Percentiles rank a stretch among this genome's conserved stretches.
phyloP scores from a whole-genome alignment of 371 early-diverging fungal species.

The Synchytrium microbalum region DNA sequence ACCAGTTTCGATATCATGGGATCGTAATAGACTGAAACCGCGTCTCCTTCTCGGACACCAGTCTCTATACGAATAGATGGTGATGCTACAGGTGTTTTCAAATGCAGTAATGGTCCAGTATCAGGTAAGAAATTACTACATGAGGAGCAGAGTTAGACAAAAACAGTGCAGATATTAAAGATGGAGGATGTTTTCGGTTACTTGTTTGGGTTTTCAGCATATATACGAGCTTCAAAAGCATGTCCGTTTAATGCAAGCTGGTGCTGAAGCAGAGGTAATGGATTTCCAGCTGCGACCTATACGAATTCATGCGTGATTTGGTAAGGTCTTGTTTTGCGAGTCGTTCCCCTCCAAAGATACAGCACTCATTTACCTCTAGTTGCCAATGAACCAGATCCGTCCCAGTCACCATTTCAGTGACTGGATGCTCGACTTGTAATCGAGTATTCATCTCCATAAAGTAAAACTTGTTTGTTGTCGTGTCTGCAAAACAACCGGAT shows the following conservation, averaged over 20 bases:
- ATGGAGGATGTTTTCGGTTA: constrained; percentile 28
- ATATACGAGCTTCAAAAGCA: constrained; percentile 95
- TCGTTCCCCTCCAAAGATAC: too few species aligned
- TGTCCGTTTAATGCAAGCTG: constrained; percentile 70
- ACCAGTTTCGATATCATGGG: constrained; percentile 97
- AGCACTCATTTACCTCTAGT: constrained; percentile 46
- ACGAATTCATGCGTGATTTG: not conserved
- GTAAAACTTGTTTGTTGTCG: constrained; percentile 78
- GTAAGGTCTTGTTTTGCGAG: constrained; percentile 8
- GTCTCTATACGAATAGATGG: constrained; percentile 77
- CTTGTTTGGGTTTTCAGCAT: constrained; percentile 92
- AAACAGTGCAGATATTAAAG: not conserved
- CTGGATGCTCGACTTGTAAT: constrained; percentile 95
- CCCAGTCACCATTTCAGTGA: constrained; percentile 92
- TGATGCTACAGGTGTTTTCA: constrained; percentile 58
- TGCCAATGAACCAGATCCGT: constrained; percentile 94
- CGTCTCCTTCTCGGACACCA: constrained; percentile 85
- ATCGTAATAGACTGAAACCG: constrained; percentile 87
- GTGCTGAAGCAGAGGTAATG: constrained; percentile 62
- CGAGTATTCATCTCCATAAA: constrained; percentile 98
- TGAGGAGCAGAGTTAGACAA: not conserved
- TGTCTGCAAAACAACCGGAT: too few species aligned
- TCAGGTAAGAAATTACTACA: constrained; percentile 85
- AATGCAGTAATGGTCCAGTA: constrained; percentile 77
- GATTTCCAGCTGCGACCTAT: constrained; percentile 77